Conservation (phyloP, 73 alveolate genomes). For the Paramecium primaurelia region DNA sequence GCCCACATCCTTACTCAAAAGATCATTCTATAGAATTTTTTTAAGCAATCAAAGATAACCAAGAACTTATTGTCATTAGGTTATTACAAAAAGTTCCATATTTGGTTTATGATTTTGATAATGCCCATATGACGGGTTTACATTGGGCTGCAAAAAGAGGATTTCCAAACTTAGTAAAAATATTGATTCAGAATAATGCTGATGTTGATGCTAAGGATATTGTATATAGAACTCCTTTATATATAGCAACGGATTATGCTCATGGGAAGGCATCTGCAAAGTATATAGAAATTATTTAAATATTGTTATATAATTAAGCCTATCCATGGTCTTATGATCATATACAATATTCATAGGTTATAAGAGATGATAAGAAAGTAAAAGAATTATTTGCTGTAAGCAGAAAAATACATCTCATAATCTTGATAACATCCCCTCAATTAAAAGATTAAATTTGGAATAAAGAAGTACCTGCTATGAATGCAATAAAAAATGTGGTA, state of each 20-base stretch:
- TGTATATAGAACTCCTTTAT: constrained; percentile 82
- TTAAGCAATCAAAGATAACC: constrained; percentile 61
- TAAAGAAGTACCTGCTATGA: background rate
- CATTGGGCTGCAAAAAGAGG: constrained; percentile 88
- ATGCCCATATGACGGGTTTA: constrained; percentile 74
- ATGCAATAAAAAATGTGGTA: background rate
- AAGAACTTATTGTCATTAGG: constrained; percentile 30
- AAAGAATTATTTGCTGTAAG: constrained; percentile 4
- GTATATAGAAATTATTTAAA: background rate
- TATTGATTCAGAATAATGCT: constrained; percentile 70
- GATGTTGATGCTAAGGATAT: constrained; percentile 80
- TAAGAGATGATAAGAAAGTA: background rate
- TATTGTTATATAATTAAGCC: background rate
- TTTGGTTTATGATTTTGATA: constrained; percentile 76
- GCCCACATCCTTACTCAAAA: background rate
- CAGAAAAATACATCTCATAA: background rate
- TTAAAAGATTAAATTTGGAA: background rate
- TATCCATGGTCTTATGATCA: constrained; percentile 4
- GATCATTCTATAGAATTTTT: background rate
- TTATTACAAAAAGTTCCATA: constrained; percentile 63
- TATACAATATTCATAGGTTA: background rate
- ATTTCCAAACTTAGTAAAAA: constrained; percentile 59
- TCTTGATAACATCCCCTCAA: background rate
- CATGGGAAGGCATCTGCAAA: background rate
- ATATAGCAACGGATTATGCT: constrained; percentile 49